Evolutionary conservation across 1,284 basidiomycete genomes (phyloP), one percentile per base, ranked within the genome.

Genomic region (Irpex lacteus): DNA sequence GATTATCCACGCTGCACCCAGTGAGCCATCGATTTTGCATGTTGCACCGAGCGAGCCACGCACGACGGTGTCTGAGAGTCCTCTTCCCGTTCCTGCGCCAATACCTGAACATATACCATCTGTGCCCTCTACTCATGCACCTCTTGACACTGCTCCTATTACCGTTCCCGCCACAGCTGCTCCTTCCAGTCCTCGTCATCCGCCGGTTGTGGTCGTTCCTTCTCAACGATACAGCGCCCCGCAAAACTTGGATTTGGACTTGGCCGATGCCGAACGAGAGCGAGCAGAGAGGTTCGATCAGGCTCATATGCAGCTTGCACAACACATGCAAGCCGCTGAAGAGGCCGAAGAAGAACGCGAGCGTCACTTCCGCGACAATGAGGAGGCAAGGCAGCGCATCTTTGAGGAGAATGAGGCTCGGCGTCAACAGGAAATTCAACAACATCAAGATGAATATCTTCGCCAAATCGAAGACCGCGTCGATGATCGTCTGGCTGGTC

Each of bases 261-360:
- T 73, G 71, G 81, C 70, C 44, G 84, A 88, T 38, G 82, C 81
- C 34, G 80, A 89, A 64, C 80, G 80, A 26, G 81, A 80, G 60
- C 83, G 81, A 9, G 74, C 84, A 1, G 81, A 85, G 61, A 82
- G 84, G 18, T 77, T 91, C 32, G 85, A 85, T 3, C 78, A 84
- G 34, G 85, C 87, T 59, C 73, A 76, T 18, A 32, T 56, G 54
- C 80, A 80, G 37, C 67, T 90, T 11, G 74, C 78, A 0, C 75
- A 82, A 37, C 75, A 82, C 6, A 76, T 80, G 6, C 77, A 80
- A 9, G 78, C 80, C 0, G 81, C 85, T 0, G 78, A 82, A 54
- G 82, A 85, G 56, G 83, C 82, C 1, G 90, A 92, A 70, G 80
- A 83, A 49, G 77, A 76, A 59, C 82, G 89, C 9, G 89, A 92